phyloP scores from a whole-genome alignment of 371 early-diverging fungal species.

The Entomophthora muscae region DNA sequence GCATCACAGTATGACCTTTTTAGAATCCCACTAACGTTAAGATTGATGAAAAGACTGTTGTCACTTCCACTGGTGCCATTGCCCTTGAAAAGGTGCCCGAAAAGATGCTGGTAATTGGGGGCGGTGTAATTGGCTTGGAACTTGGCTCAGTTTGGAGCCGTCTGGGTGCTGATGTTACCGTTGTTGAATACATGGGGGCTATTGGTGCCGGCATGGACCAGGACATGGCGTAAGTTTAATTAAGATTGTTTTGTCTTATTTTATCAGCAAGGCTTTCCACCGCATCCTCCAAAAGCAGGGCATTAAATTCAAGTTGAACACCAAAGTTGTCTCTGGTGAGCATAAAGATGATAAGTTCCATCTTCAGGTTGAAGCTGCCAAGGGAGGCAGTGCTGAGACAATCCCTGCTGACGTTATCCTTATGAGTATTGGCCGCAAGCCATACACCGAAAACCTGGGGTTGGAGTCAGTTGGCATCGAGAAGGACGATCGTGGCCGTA shows the following conservation, averaged over 20 bases:
- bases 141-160: constrained; percentile 95
- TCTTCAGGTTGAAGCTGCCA: constrained; percentile 80
- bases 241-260: constrained; percentile 9
- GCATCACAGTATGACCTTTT: constrained; percentile 41
- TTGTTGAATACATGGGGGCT: constrained; percentile 84
- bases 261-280: constrained; percentile 65
- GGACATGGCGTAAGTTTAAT: constrained; percentile 55
- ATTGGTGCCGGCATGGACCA: constrained; percentile 96
- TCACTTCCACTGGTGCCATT: constrained; percentile 94
- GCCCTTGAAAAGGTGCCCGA: constrained; percentile 82
- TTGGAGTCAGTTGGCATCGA: constrained; percentile 79
- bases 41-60: constrained; percentile 88
- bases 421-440: constrained; percentile 88
- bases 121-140: constrained; percentile 97
- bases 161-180: constrained; percentile 87
- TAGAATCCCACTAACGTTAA: constrained; percentile 8
- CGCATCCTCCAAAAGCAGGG: constrained; percentile 84
- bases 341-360: constrained; percentile 71
- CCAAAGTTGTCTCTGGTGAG: constrained; percentile 79
- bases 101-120: constrained; percentile 97
- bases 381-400: constrained; percentile 59
- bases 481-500: constrained; percentile 74
- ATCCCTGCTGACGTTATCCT: constrained; percentile 84
- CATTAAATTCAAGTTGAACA: constrained; percentile 92
- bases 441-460: constrained; percentile 82